These are phyloP conservation scores for Dendrobium huoshanense DNA, from an alignment of 106 monocot species.

Conservation along the genomic window DNA sequence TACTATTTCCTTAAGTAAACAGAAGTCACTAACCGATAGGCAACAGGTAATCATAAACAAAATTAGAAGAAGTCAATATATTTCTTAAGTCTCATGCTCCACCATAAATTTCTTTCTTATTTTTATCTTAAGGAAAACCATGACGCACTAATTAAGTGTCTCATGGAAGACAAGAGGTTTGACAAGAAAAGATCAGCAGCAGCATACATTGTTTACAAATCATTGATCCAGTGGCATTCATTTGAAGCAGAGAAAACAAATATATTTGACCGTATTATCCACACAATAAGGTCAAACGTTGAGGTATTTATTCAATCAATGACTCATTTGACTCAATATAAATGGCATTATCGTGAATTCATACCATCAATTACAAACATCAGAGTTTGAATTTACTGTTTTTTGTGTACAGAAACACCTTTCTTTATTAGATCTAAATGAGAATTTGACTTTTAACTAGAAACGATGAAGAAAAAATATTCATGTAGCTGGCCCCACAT, in stretches of 20 bases:
- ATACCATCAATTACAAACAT: not conserved
- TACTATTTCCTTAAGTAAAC: slow-evolving; percentile 51
- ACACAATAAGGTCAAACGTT: slow-evolving; percentile 75
- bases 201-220: slow-evolving; percentile 84
- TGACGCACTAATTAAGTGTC: slow-evolving; percentile 82
- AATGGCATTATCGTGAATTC: not conserved
- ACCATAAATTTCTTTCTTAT: not conserved
- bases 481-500: too few species aligned
- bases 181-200: slow-evolving; percentile 59
- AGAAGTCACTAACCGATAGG: slow-evolving; percentile 74
- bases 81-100: not conserved
- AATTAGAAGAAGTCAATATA: not conserved
- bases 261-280: slow-evolving; percentile 92
- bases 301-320: slow-evolving; percentile 32
- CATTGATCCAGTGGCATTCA: slow-evolving; percentile 86
- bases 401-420: slow-evolving; percentile 24
- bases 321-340: not conserved
- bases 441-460: too few species aligned
- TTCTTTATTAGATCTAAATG: too few species aligned
- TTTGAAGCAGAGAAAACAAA: slow-evolving; percentile 97
- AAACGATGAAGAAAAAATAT: too few species aligned
- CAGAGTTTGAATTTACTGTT: slow-evolving; percentile 1
- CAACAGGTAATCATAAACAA: slow-evolving; percentile 53
- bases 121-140: slow-evolving; percentile 67
- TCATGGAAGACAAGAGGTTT: slow-evolving; percentile 70